Percentiles rank a stretch among this genome's conserved stretches.
Evolutionary conservation across 2,329 filamentous ascomycete genomes (phyloP).

Genomic region (Rasamsonia emersonii): DNA sequence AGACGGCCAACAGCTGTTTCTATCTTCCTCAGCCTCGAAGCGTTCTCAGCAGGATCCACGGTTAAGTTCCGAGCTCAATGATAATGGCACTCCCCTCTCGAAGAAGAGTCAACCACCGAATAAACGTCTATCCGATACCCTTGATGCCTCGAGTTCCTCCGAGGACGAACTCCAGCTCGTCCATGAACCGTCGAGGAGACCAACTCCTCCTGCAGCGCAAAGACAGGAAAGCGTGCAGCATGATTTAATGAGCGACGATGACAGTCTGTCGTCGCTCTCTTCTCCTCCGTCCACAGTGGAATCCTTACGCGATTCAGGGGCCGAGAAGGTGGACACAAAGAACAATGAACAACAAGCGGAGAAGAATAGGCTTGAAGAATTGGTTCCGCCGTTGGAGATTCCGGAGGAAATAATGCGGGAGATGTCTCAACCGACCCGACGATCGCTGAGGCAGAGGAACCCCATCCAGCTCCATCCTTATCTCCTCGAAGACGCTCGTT

Average conservation of each 20-base stretch:
- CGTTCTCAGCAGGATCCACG: too few species aligned
- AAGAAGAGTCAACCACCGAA: constrained; percentile 1
- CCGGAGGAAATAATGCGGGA: constrained; percentile 20
- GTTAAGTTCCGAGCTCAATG: too few species aligned
- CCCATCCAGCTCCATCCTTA: constrained; percentile 43
- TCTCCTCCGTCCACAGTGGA: constrained; percentile 25
- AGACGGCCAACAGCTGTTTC: too few species aligned
- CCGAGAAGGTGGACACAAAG: background rate
- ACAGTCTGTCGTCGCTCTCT: constrained; percentile 27
- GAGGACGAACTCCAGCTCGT: constrained; percentile 30
- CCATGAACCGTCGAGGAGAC: constrained; percentile 12
- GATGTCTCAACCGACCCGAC: constrained; percentile 18
- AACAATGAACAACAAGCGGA: background rate
- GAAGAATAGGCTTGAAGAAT: constrained; percentile 9
- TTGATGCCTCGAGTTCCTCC: constrained; percentile 17
- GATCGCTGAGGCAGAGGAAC: constrained; percentile 36
- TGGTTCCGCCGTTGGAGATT: constrained; percentile 17
- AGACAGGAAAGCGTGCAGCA: too few species aligned
- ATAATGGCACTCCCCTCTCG: too few species aligned
- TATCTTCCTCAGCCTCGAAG: too few species aligned
- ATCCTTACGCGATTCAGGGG: constrained; percentile 9
- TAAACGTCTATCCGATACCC: background rate
- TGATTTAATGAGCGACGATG: constrained; percentile 9
- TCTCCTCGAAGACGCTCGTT: constrained; percentile 37
- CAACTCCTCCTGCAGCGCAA: constrained; percentile 4